Evolutionary conservation across 257 asterid species (phyloP).

Genomic region (Salvia rosmarinus): DNA sequence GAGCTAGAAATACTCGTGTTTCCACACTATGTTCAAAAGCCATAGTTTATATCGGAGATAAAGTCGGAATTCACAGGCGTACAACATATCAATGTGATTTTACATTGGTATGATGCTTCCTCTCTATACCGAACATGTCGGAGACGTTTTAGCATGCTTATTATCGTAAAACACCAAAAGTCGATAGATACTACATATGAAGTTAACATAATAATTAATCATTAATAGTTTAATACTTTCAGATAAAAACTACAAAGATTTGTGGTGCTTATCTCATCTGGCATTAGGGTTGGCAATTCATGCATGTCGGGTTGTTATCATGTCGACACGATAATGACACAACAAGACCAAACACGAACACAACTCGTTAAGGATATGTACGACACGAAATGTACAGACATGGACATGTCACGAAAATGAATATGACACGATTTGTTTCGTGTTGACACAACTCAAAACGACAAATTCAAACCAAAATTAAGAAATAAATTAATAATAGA

Average conservation of each 20-base stretch:
- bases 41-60: background rate
- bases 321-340: too few species aligned
- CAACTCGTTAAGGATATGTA: too few species aligned
- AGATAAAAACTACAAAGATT: conserved; percentile 7
- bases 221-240: background rate
- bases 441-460: too few species aligned
- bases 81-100: conserved; percentile 19
- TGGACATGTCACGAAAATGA: too few species aligned
- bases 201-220: background rate
- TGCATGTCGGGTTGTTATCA: too few species aligned
- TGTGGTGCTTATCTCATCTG: background rate
- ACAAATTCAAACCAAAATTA: too few species aligned
- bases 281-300: too few species aligned
- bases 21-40: conserved; percentile 1
- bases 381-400: too few species aligned
- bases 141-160: background rate
- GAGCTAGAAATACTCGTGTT: background rate
- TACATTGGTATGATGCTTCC: background rate
- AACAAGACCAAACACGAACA: too few species aligned
- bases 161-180: background rate
- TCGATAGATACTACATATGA: background rate
- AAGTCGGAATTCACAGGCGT: background rate
- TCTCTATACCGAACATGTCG: background rate
- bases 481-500: too few species aligned
- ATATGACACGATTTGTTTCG: too few species aligned